Evolutionary conservation across 768 basidiomycete genomes (phyloP).

Genomic region (Kwoniella sp.): DNA sequence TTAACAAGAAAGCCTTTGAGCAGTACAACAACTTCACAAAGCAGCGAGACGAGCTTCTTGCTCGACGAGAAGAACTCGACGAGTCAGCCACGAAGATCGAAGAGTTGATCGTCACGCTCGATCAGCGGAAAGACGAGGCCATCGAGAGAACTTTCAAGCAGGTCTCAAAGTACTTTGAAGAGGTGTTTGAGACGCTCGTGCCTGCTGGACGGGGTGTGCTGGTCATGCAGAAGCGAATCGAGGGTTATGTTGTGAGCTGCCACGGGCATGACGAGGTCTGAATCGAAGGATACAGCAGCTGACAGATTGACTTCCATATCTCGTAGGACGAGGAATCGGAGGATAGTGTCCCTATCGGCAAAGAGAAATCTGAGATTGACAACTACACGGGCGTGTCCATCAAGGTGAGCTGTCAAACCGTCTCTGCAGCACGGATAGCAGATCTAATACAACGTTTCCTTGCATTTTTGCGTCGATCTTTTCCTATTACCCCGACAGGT

Average conservation of each 20-base stretch:
- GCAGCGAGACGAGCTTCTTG: constrained; percentile 85
- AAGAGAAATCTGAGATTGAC: constrained; percentile 63
- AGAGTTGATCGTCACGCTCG: constrained; percentile 87
- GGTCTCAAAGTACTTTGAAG: constrained; percentile 93
- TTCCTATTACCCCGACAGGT: constrained; percentile 62
- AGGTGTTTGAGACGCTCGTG: constrained; percentile 94
- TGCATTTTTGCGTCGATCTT: neutral
- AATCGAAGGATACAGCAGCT: neutral
- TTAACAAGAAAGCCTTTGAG: constrained; percentile 99
- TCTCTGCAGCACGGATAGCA: no score
- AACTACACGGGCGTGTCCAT: constrained; percentile 97
- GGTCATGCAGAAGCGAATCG: constrained; percentile 88
- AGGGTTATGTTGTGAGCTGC: constrained; percentile 64
- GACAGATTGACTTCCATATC: neutral
- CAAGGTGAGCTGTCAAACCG: constrained; percentile 66
- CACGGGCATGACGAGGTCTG: neutral
- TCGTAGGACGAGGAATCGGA: constrained; percentile 53
- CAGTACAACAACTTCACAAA: constrained; percentile 98
- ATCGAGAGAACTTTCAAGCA: constrained; percentile 98
- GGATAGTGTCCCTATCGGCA: constrained; percentile 37
- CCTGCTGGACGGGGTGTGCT: constrained; percentile 87
- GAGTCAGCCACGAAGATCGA: constrained; percentile 85
- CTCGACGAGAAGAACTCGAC: constrained; percentile 87
- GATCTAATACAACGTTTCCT: neutral
- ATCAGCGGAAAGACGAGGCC: constrained; percentile 96